phyloP scores from a whole-genome alignment of 495 filamentous ascomycete genomes.

The Penicillium chermesinum region DNA sequence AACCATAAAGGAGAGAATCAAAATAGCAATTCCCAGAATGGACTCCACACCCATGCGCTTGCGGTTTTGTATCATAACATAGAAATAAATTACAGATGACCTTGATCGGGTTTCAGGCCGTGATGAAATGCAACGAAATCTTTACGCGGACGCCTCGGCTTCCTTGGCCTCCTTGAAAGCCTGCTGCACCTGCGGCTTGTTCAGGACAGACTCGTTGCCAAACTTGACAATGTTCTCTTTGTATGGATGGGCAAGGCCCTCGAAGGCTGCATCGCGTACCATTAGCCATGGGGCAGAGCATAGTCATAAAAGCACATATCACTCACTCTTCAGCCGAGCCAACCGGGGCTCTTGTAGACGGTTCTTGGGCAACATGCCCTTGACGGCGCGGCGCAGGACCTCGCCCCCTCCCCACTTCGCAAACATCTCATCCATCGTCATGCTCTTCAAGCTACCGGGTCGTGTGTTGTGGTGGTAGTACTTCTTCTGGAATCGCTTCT shows the following conservation, averaged over 20 bases:
- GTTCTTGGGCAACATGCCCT: conserved; percentile 98
- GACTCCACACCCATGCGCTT: conserved; percentile 51
- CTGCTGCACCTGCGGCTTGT: conserved; percentile 42
- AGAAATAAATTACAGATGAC: conserved; percentile 30
- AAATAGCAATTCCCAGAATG: conserved; percentile 6
- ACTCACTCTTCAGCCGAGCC: conserved; percentile 78
- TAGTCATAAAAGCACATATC: background rate
- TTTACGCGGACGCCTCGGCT: conserved; percentile 17
- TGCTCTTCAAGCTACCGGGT: conserved; percentile 76
- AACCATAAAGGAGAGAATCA: conserved; percentile 22
- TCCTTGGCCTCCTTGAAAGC: conserved; percentile 43
- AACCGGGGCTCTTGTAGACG: conserved; percentile 77
- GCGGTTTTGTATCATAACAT: conserved; percentile 31
- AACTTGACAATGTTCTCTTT: conserved; percentile 80
- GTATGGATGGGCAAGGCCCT: conserved; percentile 85
- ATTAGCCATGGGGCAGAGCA: conserved; percentile 9
- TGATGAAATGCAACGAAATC: conserved; percentile 9
- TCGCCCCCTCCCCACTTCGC: conserved; percentile 91
- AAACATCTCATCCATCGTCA: conserved; percentile 94
- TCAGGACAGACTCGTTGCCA: conserved; percentile 43
- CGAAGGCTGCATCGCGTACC: conserved; percentile 59
- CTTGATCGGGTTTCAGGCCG: conserved; percentile 10
- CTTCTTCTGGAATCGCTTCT: conserved; percentile 86
- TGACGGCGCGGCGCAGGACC: conserved; percentile 85
- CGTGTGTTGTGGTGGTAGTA: conserved; percentile 93